phyloP scores from a whole-genome alignment of 345 rosid genomes.

The Nephelium lappaceum region DNA sequence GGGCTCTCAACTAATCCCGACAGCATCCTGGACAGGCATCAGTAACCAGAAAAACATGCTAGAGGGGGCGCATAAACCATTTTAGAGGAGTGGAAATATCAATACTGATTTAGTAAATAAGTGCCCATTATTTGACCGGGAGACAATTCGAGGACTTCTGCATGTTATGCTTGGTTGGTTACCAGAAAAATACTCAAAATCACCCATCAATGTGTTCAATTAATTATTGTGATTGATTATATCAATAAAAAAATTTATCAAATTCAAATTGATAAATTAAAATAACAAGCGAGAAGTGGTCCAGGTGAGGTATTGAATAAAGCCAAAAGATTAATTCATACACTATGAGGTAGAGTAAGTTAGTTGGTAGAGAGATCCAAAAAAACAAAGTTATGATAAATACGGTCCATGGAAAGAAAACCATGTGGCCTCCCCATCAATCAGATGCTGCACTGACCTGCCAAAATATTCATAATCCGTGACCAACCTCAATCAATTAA shows the following conservation, averaged over 20 bases:
- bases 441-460: not conserved
- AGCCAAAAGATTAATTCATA: not conserved
- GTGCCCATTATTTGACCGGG: conserved; percentile 1
- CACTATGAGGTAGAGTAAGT: not conserved
- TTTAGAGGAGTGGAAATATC: no score
- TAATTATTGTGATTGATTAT: not conserved
- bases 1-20: no score
- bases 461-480: not conserved
- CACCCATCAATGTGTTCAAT: not conserved
- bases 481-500: conserved; percentile 8
- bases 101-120: not conserved
- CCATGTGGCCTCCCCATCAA: not conserved
- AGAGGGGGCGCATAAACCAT: no score
- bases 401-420: not conserved
- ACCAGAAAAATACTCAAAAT: not conserved
- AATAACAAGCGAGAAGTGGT: no score
- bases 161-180: not conserved
- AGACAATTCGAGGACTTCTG: conserved; percentile 1
- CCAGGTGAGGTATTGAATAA: not conserved
- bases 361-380: not conserved
- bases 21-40: no score
- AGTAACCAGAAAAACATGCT: no score
- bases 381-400: not conserved
- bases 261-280: no score
- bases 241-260: no score